These are phyloP conservation scores for Auricularia sp. DNA, from an alignment of 768 basidiomycete species.

Conservation along the genomic window DNA sequence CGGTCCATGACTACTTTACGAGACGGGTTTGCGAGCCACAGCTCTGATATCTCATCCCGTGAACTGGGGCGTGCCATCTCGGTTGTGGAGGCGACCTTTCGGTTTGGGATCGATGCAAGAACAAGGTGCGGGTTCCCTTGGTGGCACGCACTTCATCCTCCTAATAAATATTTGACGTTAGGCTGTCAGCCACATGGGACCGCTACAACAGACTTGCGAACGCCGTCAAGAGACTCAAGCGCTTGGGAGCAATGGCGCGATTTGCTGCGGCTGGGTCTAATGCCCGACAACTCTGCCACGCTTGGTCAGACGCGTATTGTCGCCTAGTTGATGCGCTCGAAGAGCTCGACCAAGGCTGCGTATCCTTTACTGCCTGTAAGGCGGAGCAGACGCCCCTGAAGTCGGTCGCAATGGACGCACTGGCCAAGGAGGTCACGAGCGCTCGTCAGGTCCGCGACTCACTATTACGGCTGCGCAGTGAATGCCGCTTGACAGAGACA, in stretches of 20 bases:
- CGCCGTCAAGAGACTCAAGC: background rate
- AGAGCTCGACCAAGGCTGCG: background rate
- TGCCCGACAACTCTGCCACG: background rate
- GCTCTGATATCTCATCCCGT: constrained; percentile 73
- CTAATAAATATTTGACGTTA: background rate
- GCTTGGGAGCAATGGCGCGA: background rate
- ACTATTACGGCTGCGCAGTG: background rate
- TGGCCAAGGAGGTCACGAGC: background rate
- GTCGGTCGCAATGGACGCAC: background rate
- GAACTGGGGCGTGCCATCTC: constrained; percentile 74
- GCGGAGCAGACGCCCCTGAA: background rate
- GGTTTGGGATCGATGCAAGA: constrained; percentile 51
- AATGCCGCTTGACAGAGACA: background rate
- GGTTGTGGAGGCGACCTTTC: constrained; percentile 70
- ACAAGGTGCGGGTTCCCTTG: constrained; percentile 38
- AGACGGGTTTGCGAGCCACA: constrained; percentile 53
- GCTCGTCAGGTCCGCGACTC: background rate
- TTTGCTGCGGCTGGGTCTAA: too few relatives aligned
- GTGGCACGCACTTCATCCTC: too few relatives aligned
- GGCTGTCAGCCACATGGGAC: background rate
- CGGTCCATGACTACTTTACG: constrained; percentile 58
- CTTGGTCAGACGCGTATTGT: background rate
- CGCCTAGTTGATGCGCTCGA: background rate
- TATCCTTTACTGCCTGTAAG: background rate
- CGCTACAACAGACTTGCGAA: background rate